A percentile compares a stretch with the other conserved stretches of the same genome.
Evolutionary conservation across 495 filamentous ascomycete species (phyloP).

Genomic region (Penicillium parvum): DNA sequence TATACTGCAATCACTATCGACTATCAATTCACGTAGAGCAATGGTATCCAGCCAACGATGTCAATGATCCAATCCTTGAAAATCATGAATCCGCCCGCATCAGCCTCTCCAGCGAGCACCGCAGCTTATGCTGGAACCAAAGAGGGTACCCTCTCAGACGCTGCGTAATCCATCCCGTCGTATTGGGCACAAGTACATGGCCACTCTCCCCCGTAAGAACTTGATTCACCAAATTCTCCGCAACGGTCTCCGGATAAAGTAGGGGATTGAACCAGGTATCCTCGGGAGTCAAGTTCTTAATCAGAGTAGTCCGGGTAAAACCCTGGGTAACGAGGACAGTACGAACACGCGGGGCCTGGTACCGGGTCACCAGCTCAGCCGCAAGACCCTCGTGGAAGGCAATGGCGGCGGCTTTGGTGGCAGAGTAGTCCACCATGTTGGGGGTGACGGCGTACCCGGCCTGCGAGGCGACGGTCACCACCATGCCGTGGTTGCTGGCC

Average conservation of each 20-base stretch:
- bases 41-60: not conserved
- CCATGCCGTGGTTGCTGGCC: conserved; percentile 62
- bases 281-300: conserved; percentile 52
- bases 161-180: conserved; percentile 28
- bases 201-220: conserved; percentile 54
- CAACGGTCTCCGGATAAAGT: conserved; percentile 59
- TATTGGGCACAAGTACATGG: conserved; percentile 51
- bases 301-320: conserved; percentile 58
- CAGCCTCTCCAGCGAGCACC: conserved; percentile 29
- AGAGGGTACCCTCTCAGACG: conserved; percentile 34
- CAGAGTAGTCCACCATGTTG: conserved; percentile 64
- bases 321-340: conserved; percentile 64
- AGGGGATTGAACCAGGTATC: conserved; percentile 52
- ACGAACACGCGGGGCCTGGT: conserved; percentile 60
- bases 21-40: not conserved
- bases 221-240: conserved; percentile 56
- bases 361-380: conserved; percentile 55
- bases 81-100: conserved; percentile 23
- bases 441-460: conserved; percentile 57
- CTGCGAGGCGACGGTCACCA: conserved; percentile 66
- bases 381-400: conserved; percentile 67
- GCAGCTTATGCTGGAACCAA: conserved; percentile 39
- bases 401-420: conserved; percentile 62
- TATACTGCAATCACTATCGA: too few species aligned
- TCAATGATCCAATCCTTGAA: not conserved